These are phyloP conservation scores for Boletus subparvulus DNA, from an alignment of 768 basidiomycete genomes.

Conservation along the genomic window DNA sequence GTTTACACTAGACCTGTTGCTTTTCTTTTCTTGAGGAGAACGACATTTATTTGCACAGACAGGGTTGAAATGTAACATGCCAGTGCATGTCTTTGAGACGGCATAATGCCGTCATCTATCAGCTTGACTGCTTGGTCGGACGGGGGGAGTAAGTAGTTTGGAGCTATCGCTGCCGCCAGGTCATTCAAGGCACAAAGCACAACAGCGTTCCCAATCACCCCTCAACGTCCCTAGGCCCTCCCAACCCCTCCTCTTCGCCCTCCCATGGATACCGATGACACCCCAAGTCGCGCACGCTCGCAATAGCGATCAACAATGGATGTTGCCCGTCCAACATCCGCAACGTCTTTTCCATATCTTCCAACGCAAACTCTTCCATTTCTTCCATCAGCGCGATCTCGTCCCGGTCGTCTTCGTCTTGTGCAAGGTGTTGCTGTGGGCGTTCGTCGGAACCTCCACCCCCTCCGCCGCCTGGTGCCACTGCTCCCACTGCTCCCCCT, in stretches of 20 bases:
- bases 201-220: not conserved
- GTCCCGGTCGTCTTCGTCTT: constrained; percentile 54
- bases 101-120: not conserved
- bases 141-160: no score
- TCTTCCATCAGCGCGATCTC: constrained; percentile 74
- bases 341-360: constrained; percentile 74
- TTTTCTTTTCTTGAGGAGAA: not conserved
- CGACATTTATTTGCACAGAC: not conserved
- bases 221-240: constrained; percentile 17
- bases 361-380: constrained; percentile 79
- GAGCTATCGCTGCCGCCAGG: not conserved
- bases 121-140: no score
- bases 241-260: constrained; percentile 41
- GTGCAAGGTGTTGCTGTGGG: not conserved
- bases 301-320: constrained; percentile 65
- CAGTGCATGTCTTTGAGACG: not conserved
- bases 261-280: constrained; percentile 48
- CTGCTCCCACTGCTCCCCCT: not conserved
- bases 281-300: constrained; percentile 71
- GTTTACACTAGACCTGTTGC: not conserved
- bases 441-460: not conserved
- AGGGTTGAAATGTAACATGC: not conserved
- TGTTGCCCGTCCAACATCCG: constrained; percentile 55
- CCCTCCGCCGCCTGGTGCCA: not conserved
- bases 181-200: not conserved